Evolutionary conservation across 148 eudicot genomes (phyloP).

Genomic region (Chenopodium formosanum): DNA sequence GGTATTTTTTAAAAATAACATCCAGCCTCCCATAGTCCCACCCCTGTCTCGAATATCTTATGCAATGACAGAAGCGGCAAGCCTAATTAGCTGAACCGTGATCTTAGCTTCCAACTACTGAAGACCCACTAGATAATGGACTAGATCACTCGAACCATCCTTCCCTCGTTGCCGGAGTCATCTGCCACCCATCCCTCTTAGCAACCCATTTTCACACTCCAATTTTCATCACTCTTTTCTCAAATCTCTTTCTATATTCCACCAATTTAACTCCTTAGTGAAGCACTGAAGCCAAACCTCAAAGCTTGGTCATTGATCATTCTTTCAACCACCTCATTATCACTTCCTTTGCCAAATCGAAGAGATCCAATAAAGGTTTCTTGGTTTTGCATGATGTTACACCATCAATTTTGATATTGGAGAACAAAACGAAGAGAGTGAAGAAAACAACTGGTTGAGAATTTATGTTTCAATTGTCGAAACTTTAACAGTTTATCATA

Average conservation of each 20-base stretch:
- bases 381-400: constrained; percentile 32
- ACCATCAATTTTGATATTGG: constrained; percentile 39
- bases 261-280: constrained; percentile 50
- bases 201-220: constrained; percentile 68
- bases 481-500: too few relatives aligned
- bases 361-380: constrained; percentile 45
- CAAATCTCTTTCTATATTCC: constrained; percentile 61
- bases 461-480: too few relatives aligned
- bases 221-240: constrained; percentile 49
- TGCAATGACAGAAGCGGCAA: constrained; percentile 40
- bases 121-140: constrained; percentile 44
- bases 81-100: constrained; percentile 49
- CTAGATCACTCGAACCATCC: constrained; percentile 58
- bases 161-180: constrained; percentile 65
- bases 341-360: constrained; percentile 32
- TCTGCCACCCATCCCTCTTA: constrained; percentile 70
- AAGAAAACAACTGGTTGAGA: neutral
- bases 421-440: neutral
- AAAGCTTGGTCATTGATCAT: constrained; percentile 36
- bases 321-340: constrained; percentile 41
- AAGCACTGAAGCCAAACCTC: constrained; percentile 44
- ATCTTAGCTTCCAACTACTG: constrained; percentile 43
- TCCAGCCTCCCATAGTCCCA: too few relatives aligned
- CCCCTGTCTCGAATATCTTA: neutral
- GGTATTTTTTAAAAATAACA: too few relatives aligned